Evolutionary conservation across 306 rosid genomes (phyloP).

Genomic region (Glycine latifolia): DNA sequence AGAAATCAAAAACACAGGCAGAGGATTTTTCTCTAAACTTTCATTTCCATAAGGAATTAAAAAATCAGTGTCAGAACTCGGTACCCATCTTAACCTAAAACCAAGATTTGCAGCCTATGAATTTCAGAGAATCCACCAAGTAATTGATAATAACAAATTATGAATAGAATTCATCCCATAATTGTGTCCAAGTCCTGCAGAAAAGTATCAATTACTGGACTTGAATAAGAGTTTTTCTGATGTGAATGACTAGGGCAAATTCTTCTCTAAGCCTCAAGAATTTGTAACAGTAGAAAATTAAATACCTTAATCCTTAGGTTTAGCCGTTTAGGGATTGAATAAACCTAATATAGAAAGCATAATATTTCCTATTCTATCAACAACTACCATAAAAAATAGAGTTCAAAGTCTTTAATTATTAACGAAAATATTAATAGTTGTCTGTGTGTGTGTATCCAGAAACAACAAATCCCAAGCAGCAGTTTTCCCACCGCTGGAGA

Average conservation of each 20-base stretch:
- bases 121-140: conserved; percentile 10
- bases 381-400: not conserved
- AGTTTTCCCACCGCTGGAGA: not conserved
- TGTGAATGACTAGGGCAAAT: not conserved
- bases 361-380: not conserved
- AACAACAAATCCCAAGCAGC: not conserved
- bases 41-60: conserved; percentile 22
- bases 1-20: conserved; percentile 37
- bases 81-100: not conserved
- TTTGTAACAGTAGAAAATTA: not conserved
- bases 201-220: conserved; percentile 1
- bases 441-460: not conserved
- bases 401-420: not conserved
- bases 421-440: not conserved
- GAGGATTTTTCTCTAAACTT: conserved; percentile 5
- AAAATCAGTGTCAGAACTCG: not conserved
- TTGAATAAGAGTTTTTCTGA: not conserved
- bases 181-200: not conserved
- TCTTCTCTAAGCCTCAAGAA: not conserved
- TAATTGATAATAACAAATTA: not conserved
- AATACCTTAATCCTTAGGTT: not conserved
- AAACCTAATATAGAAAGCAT: not conserved
- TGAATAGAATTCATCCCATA: not conserved
- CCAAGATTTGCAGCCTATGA: conserved; percentile 3
- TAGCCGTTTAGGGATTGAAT: not conserved